Evolutionary conservation across 1,139 yeast genomes (phyloP).

Genomic region (Taphrina deformans): DNA sequence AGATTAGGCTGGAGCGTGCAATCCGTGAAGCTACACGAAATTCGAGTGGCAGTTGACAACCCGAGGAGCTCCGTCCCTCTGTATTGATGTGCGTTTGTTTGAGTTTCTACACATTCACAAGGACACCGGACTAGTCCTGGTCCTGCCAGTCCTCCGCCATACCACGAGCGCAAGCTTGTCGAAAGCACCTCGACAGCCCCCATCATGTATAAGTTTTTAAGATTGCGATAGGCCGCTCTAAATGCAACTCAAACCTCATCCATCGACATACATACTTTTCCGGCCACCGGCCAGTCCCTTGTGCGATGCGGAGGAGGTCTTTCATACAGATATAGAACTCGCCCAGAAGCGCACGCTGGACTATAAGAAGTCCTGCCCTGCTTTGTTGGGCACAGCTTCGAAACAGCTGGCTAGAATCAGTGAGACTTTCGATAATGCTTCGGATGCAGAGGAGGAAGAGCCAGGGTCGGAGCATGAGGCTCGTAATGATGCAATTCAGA

Average conservation of each 20-base stretch:
- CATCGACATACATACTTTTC: constrained; percentile 17
- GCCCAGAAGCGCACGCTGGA: not conserved
- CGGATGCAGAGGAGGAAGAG: not conserved
- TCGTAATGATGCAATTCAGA: not conserved
- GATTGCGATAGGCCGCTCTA: no score
- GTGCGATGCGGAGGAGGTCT: constrained; percentile 3
- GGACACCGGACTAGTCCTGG: no score
- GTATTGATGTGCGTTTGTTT: constrained; percentile 5
- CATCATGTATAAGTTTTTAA: no score
- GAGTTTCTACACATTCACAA: not conserved
- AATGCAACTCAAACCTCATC: constrained; percentile 7
- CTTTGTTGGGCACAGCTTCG: constrained; percentile 27
- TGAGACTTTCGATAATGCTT: not conserved
- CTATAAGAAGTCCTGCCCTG: constrained; percentile 25
- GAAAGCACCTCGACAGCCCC: no score
- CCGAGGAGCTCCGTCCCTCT: not conserved
- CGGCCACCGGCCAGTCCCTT: not conserved
- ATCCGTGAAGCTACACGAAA: not conserved
- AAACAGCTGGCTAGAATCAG: not conserved
- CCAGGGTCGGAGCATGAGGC: not conserved
- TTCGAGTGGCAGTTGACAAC: not conserved
- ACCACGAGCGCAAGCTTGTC: no score
- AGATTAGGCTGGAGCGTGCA: not conserved
- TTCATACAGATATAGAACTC: not conserved
- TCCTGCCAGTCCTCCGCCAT: no score